Base-by-base conservation (phyloP, 306 rosid genomes). In the Lupinus albus region DNA sequence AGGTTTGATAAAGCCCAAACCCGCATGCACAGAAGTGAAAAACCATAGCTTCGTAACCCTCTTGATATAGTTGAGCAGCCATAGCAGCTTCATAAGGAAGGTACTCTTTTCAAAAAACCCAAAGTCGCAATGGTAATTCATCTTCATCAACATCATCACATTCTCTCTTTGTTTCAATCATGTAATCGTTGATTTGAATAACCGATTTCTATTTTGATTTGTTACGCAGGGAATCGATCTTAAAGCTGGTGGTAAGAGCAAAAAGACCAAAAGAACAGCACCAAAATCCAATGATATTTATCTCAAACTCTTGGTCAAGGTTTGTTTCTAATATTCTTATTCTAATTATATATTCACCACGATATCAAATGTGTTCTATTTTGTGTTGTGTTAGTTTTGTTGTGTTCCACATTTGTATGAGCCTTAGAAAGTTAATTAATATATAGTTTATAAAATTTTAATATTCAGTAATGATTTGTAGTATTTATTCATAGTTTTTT, bases 241-340 rank as follows among this genome's bases (percentile, higher is more conserved):
- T 1, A 85, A 83, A 3, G 97, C 97, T 6, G 96, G 96, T 3
- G 97, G 95, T 68, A 91, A 91, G 88, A 76, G 83, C 88, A 88
- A 91, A 82, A 84, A 86, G 65, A 71, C 91, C 57, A 88, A 88
- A 73, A 76, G 96, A 35, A 88, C 84, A 1, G 89, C 96, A 20
- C 96, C 93, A 0, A 91, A 88, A 28, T 91, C 97, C 54, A 84
- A 86, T 68, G 97, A 91, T 79, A 86, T 91, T 70, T 88, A 91
- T 74, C 97, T 79, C 51, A 81, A 76, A 38, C 76, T 82, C 35
- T 70, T 82, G 7, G 80, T 70, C 38, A 82, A 82, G 85, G 85
- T 81, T 4, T 21, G 1, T 78, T 25, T 59, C 6, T 50, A 45
- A 4, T 20, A 2, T 33, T 10, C 6, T 8, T 38, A 9, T 49